Evolutionary conservation across 2,329 filamentous ascomycete species (phyloP), one percentile per base, ranked within the genome.

Genomic region (Fusarium pininemorale): DNA sequence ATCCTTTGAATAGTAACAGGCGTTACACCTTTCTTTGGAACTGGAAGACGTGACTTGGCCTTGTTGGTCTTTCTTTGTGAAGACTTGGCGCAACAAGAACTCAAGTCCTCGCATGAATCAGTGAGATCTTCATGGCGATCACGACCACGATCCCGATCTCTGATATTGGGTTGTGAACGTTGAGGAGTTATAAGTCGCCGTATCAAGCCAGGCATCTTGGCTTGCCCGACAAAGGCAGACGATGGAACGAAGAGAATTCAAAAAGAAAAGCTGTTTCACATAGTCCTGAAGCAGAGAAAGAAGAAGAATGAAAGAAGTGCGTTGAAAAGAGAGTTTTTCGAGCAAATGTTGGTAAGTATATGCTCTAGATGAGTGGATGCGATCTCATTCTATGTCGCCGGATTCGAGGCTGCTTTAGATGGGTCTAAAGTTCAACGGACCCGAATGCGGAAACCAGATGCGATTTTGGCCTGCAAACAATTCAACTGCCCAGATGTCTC

Each of bases 1-100:
- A 81, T 78, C 63, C 81, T 82, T 61, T 80, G 81, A 63, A 84
- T 79, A 58, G 84, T 56, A 55, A 81, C 42, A 30, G 70, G 70
- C 18, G 67, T 57, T 22, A 61, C 42, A 16, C 66, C 75, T 35
- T 68, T 76, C 66, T 63, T 79, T 24, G 65, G 63, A 35, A 66
- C 41, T 38, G 79, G 66, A 32, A 78, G 68, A 70, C 79, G 78
- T 58, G 78, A 75, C 60, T 67, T 71, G 60, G 72, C 53, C 30
- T 32, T 69, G 53, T 67, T 66, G 39, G 65, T 28, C 54, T 73
- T 73, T 51, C 56, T 78, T 54, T 63, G 63, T 14, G 56, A 45
- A 32, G 65, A 51, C 54, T 72, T 73, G 50, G 63, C n/a, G 41
- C 72, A 72, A 35, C 63, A 72, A 45, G 65, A 59, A 50, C 68